Percentiles rank a stretch among this genome's conserved stretches.
phyloP scores from a whole-genome alignment of 495 filamentous ascomycete species.

The Penicillium psychrofluorescens region DNA sequence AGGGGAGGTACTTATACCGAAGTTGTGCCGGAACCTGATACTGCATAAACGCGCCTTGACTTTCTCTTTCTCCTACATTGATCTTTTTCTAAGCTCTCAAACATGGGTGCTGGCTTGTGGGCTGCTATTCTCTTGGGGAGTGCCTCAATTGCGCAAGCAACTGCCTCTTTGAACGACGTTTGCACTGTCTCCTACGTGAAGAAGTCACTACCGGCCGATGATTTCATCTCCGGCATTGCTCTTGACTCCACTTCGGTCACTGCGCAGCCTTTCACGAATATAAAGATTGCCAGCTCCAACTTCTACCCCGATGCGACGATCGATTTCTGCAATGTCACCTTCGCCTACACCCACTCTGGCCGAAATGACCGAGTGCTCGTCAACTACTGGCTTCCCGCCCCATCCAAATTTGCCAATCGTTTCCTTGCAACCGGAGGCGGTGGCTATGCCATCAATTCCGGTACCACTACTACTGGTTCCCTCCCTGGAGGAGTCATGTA shows the following conservation, averaged over 20 bases:
- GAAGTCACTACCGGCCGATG: slow-evolving; percentile 15
- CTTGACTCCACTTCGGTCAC: slow-evolving; percentile 15
- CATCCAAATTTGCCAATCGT: slow-evolving; percentile 31
- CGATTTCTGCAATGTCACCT: slow-evolving; percentile 39
- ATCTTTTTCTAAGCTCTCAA: too few relatives aligned
- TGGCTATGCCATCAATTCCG: slow-evolving; percentile 39
- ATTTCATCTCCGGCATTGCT: slow-evolving; percentile 22
- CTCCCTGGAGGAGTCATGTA: slow-evolving; percentile 34
- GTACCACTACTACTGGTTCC: slow-evolving; percentile 5
- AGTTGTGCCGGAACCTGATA: too few relatives aligned
- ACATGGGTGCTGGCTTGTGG: too few relatives aligned
- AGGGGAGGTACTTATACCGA: too few relatives aligned
- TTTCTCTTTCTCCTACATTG: too few relatives aligned
- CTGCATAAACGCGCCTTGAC: too few relatives aligned
- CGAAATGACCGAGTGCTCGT: slow-evolving; percentile 27
- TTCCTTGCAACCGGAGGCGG: slow-evolving; percentile 40
- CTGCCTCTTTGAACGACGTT: slow-evolving; percentile 15
- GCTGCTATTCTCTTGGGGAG: too few relatives aligned
- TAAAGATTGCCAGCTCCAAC: slow-evolving; percentile 5
- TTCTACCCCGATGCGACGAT: slow-evolving; percentile 12
- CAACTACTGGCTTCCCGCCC: slow-evolving; percentile 31
- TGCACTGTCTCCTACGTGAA: slow-evolving; percentile 23
- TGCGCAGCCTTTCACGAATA: slow-evolving; percentile 4
- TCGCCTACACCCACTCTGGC: slow-evolving; percentile 36
- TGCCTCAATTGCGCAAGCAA: background rate